Conservation (phyloP, 2,329 filamentous ascomycete genomes). For the Trichocomaceae sp. region DNA sequence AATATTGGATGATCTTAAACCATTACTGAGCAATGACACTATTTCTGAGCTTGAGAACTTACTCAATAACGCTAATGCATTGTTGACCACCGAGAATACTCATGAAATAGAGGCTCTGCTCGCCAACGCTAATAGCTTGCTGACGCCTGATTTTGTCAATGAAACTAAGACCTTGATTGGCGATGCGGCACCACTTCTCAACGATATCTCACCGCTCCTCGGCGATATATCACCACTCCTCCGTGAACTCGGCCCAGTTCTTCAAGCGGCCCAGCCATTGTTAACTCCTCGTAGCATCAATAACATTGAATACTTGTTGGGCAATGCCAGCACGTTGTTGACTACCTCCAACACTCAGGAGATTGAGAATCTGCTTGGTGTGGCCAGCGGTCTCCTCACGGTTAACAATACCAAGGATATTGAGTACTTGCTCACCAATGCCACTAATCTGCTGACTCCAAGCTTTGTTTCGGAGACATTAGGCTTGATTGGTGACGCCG, state of each 20-base stretch:
- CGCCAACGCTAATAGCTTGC: constrained; percentile 20
- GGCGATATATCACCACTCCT: constrained; percentile 12
- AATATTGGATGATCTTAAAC: neutral
- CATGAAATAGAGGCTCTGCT: constrained; percentile 24
- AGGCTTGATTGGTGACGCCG: constrained; percentile 13
- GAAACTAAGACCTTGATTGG: constrained; percentile 18
- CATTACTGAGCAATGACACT: constrained; percentile 14
- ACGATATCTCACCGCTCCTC: constrained; percentile 11
- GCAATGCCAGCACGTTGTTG: constrained; percentile 21
- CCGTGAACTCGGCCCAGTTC: constrained; percentile 2
- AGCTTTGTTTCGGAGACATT: constrained; percentile 22
- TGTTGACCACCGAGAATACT: constrained; percentile 21
- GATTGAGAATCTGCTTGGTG: constrained; percentile 18
- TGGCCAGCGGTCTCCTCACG: constrained; percentile 20
- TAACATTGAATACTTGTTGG: constrained; percentile 16
- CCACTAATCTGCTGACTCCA: constrained; percentile 22
- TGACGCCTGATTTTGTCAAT: constrained; percentile 24
- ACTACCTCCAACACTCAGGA: constrained; percentile 19
- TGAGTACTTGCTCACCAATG: constrained; percentile 13
- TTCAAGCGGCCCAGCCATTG: constrained; percentile 10
- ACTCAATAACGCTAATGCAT: constrained; percentile 23
- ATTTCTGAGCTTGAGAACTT: constrained; percentile 27
- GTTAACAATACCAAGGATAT: constrained; percentile 4
- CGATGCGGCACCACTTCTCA: constrained; percentile 1
- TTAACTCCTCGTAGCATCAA: constrained; percentile 21